Evolutionary conservation across 768 basidiomycete species (phyloP).

Genomic region (Omphalotus guepiniiformis): DNA sequence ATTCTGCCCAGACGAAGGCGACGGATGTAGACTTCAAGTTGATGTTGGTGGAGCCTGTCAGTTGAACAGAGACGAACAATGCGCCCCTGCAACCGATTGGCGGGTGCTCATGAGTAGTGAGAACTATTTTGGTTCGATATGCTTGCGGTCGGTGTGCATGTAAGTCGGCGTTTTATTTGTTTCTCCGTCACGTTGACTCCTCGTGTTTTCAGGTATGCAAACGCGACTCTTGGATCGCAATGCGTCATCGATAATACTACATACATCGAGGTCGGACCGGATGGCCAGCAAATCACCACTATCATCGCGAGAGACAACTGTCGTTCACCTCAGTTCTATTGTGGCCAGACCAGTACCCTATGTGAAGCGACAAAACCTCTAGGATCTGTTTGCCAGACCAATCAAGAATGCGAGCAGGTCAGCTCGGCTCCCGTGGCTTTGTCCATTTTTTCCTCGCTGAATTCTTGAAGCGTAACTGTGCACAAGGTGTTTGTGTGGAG

Average conservation of each 20-base stretch:
- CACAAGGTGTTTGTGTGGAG: conserved; percentile 22
- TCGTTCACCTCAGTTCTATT: conserved; percentile 47
- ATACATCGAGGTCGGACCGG: conserved; percentile 42
- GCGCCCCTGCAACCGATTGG: conserved; percentile 36
- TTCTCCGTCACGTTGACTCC: background rate
- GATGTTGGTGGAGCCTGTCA: conserved; percentile 48
- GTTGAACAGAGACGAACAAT: conserved; percentile 60
- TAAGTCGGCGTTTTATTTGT: conserved; percentile 25
- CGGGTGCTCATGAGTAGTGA: conserved; percentile 32
- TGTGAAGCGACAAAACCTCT: conserved; percentile 43
- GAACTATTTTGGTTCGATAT: conserved; percentile 54
- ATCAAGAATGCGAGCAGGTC: conserved; percentile 51
- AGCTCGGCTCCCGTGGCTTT: conserved; percentile 11
- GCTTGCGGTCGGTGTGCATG: conserved; percentile 56
- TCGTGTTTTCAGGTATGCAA: conserved; percentile 42
- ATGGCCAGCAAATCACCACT: conserved; percentile 37
- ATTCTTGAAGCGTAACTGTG: conserved; percentile 27
- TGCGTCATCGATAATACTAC: conserved; percentile 53
- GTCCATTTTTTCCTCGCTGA: background rate
- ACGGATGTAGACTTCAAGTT: conserved; percentile 43
- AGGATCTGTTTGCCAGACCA: conserved; percentile 40
- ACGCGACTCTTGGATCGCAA: conserved; percentile 44
- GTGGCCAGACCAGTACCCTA: conserved; percentile 37
- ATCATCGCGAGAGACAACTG: conserved; percentile 60
- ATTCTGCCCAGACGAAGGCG: conserved; percentile 70